Percentiles rank a stretch among this genome's conserved stretches.
Conservation (phyloP, 176 grass and related monocot species). For the Hyparrhenia diplandra region DNA sequence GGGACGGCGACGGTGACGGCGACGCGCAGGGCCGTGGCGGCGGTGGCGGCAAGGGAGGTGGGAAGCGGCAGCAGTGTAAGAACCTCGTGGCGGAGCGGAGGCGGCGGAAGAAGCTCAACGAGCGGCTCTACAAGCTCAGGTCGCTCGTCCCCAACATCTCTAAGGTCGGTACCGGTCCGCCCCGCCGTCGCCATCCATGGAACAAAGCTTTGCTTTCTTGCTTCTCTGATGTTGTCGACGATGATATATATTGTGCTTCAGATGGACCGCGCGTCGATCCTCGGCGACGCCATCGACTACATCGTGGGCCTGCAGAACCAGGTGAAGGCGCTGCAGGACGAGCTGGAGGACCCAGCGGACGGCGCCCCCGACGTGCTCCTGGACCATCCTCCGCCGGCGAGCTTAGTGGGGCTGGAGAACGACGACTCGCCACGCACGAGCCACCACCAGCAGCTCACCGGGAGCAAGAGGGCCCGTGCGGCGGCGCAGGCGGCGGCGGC, state of each 20-base stretch:
- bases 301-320: slow-evolving; percentile 79
- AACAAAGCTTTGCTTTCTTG: not conserved
- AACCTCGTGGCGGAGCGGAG: slow-evolving; percentile 72
- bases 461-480: slow-evolving; percentile 21
- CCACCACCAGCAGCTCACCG: not conserved
- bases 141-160: slow-evolving; percentile 94
- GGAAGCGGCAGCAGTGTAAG: slow-evolving; percentile 87
- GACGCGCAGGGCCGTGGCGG: not conserved
- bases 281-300: slow-evolving; percentile 92
- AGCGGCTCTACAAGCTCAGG: slow-evolving; percentile 64
- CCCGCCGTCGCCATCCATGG: not conserved
- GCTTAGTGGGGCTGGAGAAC: slow-evolving; percentile 45
- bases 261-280: slow-evolving; percentile 94
- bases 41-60: slow-evolving; percentile 21
- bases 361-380: slow-evolving; percentile 45
- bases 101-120: slow-evolving; percentile 89
- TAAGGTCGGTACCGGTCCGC: slow-evolving; percentile 65
- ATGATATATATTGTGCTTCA: not conserved
- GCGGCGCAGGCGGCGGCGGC: not conserved
- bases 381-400: slow-evolving; percentile 35
- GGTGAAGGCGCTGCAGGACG: slow-evolving; percentile 81
- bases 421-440: slow-evolving; percentile 27
- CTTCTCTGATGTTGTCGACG: not conserved
- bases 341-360: slow-evolving; percentile 60
- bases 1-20: slow-evolving; percentile 8